Evolutionary conservation across 2,329 filamentous ascomycete genomes (phyloP).

Genomic region (Apiospora arundinis): DNA sequence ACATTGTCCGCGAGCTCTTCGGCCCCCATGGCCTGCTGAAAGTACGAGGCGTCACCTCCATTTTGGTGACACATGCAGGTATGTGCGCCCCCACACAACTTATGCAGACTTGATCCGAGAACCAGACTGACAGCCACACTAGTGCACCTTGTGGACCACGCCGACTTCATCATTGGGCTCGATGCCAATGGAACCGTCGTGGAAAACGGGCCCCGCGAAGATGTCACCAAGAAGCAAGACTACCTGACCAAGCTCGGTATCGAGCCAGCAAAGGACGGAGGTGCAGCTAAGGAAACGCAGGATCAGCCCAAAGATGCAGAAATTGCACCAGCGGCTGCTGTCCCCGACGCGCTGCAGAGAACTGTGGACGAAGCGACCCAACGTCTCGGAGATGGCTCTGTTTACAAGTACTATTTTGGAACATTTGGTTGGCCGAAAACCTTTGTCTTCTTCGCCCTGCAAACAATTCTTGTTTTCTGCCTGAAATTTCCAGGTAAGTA

Average conservation of each 20-base stretch:
- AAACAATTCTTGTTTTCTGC: slow-evolving; percentile 21
- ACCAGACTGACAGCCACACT: background rate
- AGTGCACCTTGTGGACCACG: slow-evolving; percentile 11
- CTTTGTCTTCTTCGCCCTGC: slow-evolving; percentile 22
- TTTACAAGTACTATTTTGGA: slow-evolving; percentile 26
- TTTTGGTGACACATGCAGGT: slow-evolving; percentile 21
- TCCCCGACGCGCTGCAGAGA: background rate
- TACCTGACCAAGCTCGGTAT: background rate
- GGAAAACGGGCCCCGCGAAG: background rate
- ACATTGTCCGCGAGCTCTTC: slow-evolving; percentile 55
- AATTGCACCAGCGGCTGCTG: background rate
- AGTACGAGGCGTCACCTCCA: background rate
- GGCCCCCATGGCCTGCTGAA: slow-evolving; percentile 5
- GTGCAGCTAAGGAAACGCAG: background rate
- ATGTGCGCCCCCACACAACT: background rate
- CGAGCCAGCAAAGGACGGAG: background rate
- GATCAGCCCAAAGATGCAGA: background rate
- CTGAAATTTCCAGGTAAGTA: slow-evolving; percentile 24
- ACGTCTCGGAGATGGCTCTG: slow-evolving; percentile 23
- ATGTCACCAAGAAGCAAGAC: background rate
- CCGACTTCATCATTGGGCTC: slow-evolving; percentile 13
- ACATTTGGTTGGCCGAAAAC: slow-evolving; percentile 23
- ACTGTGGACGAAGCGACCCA: slow-evolving; percentile 22
- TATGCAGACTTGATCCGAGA: slow-evolving; percentile 1
- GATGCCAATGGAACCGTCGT: background rate